Percentiles rank a stretch among this genome's conserved stretches.
Conservation (phyloP, 2,329 filamentous ascomycete genomes). For the Aureobasidium sp. region DNA sequence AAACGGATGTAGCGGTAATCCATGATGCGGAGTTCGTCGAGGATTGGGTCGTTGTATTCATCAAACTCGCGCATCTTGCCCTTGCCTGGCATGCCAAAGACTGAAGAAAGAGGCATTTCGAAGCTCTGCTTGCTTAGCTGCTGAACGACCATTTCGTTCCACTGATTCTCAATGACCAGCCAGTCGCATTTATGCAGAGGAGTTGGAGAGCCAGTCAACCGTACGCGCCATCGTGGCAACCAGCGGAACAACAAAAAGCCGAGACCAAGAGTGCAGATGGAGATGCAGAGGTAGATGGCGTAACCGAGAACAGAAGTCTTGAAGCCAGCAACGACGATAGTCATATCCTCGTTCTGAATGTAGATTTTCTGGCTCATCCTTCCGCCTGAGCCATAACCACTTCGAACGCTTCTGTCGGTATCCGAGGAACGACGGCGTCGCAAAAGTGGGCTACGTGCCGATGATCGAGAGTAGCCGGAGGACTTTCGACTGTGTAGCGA, state of each 20-base stretch:
- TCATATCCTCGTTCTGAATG: constrained; percentile 86
- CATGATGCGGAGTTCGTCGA: constrained; percentile 65
- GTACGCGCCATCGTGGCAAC: constrained; percentile 80
- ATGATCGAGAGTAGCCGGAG: constrained; percentile 40
- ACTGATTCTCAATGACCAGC: constrained; percentile 96
- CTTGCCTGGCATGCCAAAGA: constrained; percentile 58
- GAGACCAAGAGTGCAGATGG: constrained; percentile 62
- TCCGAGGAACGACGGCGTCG: constrained; percentile 61
- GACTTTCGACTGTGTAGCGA: constrained; percentile 49
- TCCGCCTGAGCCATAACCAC: constrained; percentile 50
- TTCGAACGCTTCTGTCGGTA: constrained; percentile 58
- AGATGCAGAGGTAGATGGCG: constrained; percentile 59
- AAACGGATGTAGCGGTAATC: constrained; percentile 94
- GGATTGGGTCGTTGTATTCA: constrained; percentile 64
- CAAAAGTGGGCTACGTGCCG: constrained; percentile 53
- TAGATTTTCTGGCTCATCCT: constrained; percentile 83
- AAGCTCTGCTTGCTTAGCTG: constrained; percentile 52
- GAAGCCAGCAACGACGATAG: constrained; percentile 88
- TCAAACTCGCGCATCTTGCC: constrained; percentile 56
- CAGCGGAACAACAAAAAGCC: constrained; percentile 81
- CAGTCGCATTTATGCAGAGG: constrained; percentile 70
- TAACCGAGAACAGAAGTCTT: constrained; percentile 65
- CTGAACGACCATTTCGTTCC: constrained; percentile 82
- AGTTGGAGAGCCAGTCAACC: constrained; percentile 59
- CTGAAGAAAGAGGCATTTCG: constrained; percentile 53